Evolutionary conservation across 1,139 yeast genomes (phyloP).

Genomic region (Pneumocystis murina): DNA sequence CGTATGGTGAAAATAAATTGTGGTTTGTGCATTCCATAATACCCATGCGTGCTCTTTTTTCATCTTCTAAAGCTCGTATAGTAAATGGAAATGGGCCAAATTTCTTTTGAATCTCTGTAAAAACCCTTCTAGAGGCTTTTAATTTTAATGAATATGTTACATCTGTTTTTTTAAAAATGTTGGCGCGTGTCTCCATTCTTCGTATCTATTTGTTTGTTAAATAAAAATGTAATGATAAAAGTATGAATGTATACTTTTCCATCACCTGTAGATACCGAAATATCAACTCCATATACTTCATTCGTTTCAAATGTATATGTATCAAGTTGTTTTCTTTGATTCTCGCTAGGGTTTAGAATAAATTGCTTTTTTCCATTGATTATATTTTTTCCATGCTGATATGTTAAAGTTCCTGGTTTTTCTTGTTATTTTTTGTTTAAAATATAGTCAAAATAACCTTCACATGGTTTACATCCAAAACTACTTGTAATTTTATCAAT

Average conservation of each 20-base stretch:
- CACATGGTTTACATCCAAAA: conserved; percentile 48
- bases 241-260: conserved; percentile 34
- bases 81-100: conserved; percentile 61
- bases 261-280: conserved; percentile 49
- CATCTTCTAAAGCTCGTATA: conserved; percentile 51
- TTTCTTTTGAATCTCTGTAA: conserved; percentile 52
- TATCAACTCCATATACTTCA: conserved; percentile 66
- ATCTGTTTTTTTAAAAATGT: conserved; percentile 62
- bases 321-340: conserved; percentile 49
- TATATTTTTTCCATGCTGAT: conserved; percentile 54
- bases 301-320: conserved; percentile 56
- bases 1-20: conserved; percentile 54
- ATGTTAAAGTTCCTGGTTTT: conserved; percentile 31
- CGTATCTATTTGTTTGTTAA: conserved; percentile 26
- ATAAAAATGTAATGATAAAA: background rate
- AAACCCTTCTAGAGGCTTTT: conserved; percentile 54
- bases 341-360: conserved; percentile 59
- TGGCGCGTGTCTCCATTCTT: conserved; percentile 45
- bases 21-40: conserved; percentile 61
- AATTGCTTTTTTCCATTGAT: conserved; percentile 66
- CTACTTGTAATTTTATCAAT: conserved; percentile 51
- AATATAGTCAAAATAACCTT: conserved; percentile 35
- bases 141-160: conserved; percentile 50
- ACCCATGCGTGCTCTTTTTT: conserved; percentile 62
- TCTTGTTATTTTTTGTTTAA: background rate